Conservation (phyloP, 768 basidiomycete genomes). For the Hypsizygus marmoreus region DNA sequence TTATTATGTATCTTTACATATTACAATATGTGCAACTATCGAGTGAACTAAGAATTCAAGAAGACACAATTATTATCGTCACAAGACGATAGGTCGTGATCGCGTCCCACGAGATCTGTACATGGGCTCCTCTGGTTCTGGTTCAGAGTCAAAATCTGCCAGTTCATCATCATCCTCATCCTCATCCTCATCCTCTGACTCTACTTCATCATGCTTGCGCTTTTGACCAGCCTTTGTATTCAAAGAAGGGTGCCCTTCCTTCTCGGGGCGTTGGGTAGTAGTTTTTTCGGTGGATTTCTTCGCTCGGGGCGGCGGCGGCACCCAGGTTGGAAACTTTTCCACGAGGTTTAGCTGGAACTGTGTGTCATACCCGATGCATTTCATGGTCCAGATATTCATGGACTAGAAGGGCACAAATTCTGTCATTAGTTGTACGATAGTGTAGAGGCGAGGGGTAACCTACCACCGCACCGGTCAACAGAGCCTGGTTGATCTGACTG, state of each 20-base stretch:
- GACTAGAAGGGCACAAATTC: too few species aligned
- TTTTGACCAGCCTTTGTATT: too few species aligned
- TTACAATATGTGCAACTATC: too few species aligned
- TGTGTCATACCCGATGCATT: conserved; percentile 4
- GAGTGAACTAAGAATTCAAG: neutral
- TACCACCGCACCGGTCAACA: conserved; percentile 12
- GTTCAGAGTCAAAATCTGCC: neutral
- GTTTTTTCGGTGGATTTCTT: neutral
- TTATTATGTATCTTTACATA: too few species aligned
- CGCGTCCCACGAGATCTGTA: conserved; percentile 6
- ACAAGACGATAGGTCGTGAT: neutral
- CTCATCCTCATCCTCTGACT: too few species aligned
- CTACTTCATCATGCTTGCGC: too few species aligned
- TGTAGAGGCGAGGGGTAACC: neutral
- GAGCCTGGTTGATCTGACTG: conserved; percentile 5
- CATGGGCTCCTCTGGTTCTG: neutral
- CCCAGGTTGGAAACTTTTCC: neutral
- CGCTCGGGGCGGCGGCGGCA: neutral
- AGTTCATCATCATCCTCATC: neutral
- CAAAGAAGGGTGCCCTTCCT: too few species aligned
- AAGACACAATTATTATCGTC: neutral
- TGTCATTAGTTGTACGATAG: too few species aligned
- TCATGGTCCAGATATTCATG: neutral
- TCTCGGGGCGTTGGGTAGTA: too few species aligned
- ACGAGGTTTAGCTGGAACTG: neutral